Conservation (phyloP, 805 yeast genomes). For the Yarrowia sp. region DNA sequence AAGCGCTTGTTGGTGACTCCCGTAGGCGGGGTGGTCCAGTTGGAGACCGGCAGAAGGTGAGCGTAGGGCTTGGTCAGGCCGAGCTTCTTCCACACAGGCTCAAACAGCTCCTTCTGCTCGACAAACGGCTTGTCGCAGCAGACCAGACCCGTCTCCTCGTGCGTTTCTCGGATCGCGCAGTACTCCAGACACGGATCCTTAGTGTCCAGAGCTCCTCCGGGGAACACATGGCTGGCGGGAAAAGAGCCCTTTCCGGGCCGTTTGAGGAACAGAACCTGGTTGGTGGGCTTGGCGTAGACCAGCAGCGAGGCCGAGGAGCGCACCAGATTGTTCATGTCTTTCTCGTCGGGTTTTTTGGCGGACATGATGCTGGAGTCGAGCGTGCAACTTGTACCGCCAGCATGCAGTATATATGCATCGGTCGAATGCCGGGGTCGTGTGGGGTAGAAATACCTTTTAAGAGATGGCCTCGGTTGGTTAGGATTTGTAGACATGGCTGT, state of each 20-base stretch:
- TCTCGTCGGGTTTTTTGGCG: background rate
- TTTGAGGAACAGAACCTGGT: slow-evolving; percentile 34
- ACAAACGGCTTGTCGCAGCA: slow-evolving; percentile 20
- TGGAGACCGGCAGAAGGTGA: slow-evolving; percentile 30
- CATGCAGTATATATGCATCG: slow-evolving; percentile 16
- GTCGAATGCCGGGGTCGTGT: background rate
- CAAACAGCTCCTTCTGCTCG: slow-evolving; percentile 28
- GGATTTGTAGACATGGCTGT: background rate
- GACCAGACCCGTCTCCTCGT: slow-evolving; percentile 38
- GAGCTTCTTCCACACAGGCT: slow-evolving; percentile 29
- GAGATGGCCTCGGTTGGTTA: background rate
- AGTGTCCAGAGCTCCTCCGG: slow-evolving; percentile 38
- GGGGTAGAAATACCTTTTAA: too few relatives aligned
- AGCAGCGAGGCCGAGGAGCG: slow-evolving; percentile 34
- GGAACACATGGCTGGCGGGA: slow-evolving; percentile 37
- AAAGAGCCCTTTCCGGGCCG: slow-evolving; percentile 37
- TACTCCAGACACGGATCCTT: slow-evolving; percentile 33
- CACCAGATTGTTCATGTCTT: slow-evolving; percentile 6
- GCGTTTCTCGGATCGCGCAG: slow-evolving; percentile 39
- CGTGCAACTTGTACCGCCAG: background rate
- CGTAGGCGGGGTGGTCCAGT: slow-evolving; percentile 38
- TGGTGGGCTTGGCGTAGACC: slow-evolving; percentile 30
- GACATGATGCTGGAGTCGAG: background rate
- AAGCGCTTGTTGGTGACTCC: slow-evolving; percentile 33
- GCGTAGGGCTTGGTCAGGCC: background rate